Conservation (phyloP, 495 filamentous ascomycete species). For the Hypomontagnella monticulosa region DNA sequence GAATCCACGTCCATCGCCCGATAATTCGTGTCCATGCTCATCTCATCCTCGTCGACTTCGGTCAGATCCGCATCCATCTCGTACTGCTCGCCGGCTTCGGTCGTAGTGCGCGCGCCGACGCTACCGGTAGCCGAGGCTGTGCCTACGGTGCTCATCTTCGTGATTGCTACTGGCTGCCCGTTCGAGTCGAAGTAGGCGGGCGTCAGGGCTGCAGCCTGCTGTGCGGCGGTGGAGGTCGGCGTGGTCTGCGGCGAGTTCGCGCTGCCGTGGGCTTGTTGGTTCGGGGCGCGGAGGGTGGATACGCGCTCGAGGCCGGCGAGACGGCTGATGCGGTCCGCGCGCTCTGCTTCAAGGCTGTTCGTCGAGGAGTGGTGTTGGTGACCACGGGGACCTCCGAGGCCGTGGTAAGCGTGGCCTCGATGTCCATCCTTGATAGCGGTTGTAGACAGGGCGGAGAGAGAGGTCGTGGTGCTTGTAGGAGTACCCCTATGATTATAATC, state of each 20-base stretch:
- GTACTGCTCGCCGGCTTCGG: constrained; percentile 53
- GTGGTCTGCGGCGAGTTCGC: constrained; percentile 44
- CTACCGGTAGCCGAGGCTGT: constrained; percentile 76
- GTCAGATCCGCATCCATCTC: constrained; percentile 61
- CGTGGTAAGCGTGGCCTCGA: constrained; percentile 70
- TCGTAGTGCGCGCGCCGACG: constrained; percentile 72
- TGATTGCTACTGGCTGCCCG: constrained; percentile 64
- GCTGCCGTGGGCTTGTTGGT: constrained; percentile 45
- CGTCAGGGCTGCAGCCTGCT: constrained; percentile 51
- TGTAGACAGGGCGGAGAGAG: constrained; percentile 85
- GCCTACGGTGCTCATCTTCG: constrained; percentile 84
- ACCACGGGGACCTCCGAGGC: constrained; percentile 57
- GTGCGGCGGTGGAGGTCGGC: constrained; percentile 40
- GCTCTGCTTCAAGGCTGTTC: constrained; percentile 84
- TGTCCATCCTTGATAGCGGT: constrained; percentile 95
- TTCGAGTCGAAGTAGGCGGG: constrained; percentile 77
- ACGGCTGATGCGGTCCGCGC: constrained; percentile 91
- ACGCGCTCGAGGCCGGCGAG: constrained; percentile 86
- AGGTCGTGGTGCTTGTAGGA: constrained; percentile 87
- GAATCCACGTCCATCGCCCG: constrained; percentile 53
- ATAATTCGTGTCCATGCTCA: constrained; percentile 60
- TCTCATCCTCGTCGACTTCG: constrained; percentile 57
- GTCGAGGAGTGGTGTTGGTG: constrained; percentile 69
- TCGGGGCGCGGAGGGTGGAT: constrained; percentile 67
- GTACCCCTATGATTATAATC: constrained; percentile 71